Base-by-base conservation (phyloP, 345 rosid genomes). In the Aethionema arabicum region DNA sequence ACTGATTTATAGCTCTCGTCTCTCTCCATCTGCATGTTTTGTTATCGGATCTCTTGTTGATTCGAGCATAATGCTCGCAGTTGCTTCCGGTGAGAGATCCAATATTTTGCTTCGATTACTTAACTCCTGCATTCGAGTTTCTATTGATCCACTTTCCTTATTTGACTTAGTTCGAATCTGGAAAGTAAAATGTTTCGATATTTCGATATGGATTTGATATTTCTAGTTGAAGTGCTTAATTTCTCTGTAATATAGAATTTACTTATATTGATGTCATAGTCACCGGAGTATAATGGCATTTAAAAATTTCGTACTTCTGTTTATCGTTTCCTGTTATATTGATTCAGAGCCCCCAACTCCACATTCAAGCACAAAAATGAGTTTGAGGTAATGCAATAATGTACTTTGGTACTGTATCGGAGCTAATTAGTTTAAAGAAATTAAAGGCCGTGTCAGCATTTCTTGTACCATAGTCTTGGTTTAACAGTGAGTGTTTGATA, bases 261-360 rank as follows among this genome's bases (percentile, higher is more conserved):
- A 31, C 54, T 60, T 69, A 32, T 6, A n/a, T 40, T 4, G 62
- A 40, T 32, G 11, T 10, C 21, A 11, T 30, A 51, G 50, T 31
- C 51, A 48, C 56, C 0, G 12, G 3, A 21, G 32, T 21, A 5
- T 37, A 44, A 45, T 60, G 51, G 72, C 61, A 60, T 68, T 60
- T 13, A 29, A 12, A 56, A n/a, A n/a, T n/a, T n/a, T 33, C 1
- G 0, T 52, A 41, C 61, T 66, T 48, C 2, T 37, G 0, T 39
- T 31, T 14, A 10, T 12, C 21, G n/a, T 47, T 50, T 10, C 6
- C 8, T 31, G 0, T 14, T 11, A 3, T 27, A n/a, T n/a, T n/a
- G 97, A 90, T 69, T 85, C 96, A 5, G 99, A 90, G 88, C 99
- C 99, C 67, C 87, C 83, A 64, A 93, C 97, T 70, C 97, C 99